phyloP scores from a whole-genome alignment of 2,329 filamentous ascomycete genomes.

The Verticillium dahliae region DNA sequence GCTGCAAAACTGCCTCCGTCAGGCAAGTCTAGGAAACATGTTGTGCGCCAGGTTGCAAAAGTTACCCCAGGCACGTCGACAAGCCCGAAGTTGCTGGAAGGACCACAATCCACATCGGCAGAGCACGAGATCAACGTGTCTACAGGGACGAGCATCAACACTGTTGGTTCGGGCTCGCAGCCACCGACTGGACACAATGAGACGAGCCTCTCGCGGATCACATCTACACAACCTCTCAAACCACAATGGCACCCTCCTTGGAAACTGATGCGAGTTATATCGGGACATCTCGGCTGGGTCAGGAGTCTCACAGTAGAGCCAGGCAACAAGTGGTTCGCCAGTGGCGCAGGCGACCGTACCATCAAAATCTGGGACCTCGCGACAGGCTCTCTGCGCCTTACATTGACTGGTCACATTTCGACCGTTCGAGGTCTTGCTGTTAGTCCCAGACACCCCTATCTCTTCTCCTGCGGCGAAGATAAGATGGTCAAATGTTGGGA shows the following conservation, averaged over 20 bases:
- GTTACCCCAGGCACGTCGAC: slow-evolving; percentile 29
- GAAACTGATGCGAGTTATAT: slow-evolving; percentile 98
- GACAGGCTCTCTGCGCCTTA: slow-evolving; percentile 75
- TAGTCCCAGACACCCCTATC: slow-evolving; percentile 86
- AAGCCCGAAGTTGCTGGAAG: slow-evolving; percentile 29
- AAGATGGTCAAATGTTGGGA: slow-evolving; percentile 99
- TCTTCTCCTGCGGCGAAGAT: slow-evolving; percentile 97
- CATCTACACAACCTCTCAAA: slow-evolving; percentile 31
- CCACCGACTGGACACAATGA: not conserved
- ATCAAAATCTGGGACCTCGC: slow-evolving; percentile 99
- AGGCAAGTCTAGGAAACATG: slow-evolving; percentile 27
- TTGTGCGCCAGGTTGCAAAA: slow-evolving; percentile 37
- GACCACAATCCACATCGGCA: slow-evolving; percentile 2
- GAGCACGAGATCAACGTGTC: not conserved
- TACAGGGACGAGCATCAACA: not conserved
- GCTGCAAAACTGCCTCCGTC: slow-evolving; percentile 65
- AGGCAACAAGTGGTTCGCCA: slow-evolving; percentile 95
- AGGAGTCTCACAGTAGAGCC: slow-evolving; percentile 85
- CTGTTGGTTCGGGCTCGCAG: not conserved
- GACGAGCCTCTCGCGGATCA: not conserved
- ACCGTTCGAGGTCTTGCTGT: slow-evolving; percentile 89
- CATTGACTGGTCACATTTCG: slow-evolving; percentile 89
- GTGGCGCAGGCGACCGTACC: slow-evolving; percentile 87
- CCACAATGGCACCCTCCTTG: slow-evolving; percentile 97
- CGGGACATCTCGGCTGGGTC: slow-evolving; percentile 94